A percentile compares a stretch with the other conserved stretches of the same genome.
Conservation (phyloP, 139 green algal species). For the Zygnema circumcarinatum region DNA sequence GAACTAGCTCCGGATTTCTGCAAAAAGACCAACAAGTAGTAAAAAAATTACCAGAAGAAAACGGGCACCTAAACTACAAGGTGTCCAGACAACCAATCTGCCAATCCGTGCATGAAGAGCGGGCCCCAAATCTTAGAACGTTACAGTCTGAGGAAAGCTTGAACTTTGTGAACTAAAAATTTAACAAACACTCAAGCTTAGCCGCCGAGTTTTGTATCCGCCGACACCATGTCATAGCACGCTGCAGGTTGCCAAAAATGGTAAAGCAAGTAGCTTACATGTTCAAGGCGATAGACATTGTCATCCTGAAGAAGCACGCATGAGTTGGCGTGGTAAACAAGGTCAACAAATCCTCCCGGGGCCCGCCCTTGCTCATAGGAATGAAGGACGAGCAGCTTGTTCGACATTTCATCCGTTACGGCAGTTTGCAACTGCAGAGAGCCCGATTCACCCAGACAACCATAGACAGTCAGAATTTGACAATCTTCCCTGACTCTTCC, state of each 20-base stretch:
- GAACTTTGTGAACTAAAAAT: no score
- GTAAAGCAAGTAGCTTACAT: not conserved
- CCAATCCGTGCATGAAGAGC: no score
- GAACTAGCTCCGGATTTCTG: not conserved
- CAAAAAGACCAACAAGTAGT: not conserved
- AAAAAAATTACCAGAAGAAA: not conserved
- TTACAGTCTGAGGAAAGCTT: no score
- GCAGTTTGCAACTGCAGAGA: constrained; percentile 59
- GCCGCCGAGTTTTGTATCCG: no score
- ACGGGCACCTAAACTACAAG: not conserved
- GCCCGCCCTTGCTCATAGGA: constrained; percentile 77
- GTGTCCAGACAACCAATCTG: not conserved
- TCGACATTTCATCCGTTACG: constrained; percentile 73
- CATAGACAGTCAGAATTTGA: no score
- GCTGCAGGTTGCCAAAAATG: no score
- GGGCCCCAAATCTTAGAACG: no score
- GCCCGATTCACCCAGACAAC: not conserved
- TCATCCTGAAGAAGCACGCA: constrained; percentile 54
- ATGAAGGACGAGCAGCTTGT: constrained; percentile 76
- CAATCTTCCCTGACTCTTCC: no score
- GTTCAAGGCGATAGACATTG: constrained; percentile 43
- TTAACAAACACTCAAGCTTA: no score
- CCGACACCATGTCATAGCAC: no score
- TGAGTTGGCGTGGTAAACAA: constrained; percentile 72
- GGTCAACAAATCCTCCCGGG: constrained; percentile 43